Percentiles rank a stretch among this genome's conserved stretches.
phyloP scores from a whole-genome alignment of 148 eudicot species.

The Suaeda aralocaspica region DNA sequence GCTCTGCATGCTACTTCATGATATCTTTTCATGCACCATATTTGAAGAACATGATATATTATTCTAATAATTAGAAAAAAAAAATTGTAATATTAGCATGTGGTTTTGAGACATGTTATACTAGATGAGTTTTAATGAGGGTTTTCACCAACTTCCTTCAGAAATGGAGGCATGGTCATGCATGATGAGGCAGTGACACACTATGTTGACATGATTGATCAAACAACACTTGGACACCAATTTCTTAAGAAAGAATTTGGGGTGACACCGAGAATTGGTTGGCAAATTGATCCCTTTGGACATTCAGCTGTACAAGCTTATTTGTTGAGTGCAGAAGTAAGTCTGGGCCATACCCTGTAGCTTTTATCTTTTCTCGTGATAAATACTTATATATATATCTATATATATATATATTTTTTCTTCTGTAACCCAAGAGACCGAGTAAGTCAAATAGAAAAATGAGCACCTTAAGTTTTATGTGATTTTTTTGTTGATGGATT shows the following conservation, averaged over 20 bases:
- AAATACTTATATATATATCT: no score
- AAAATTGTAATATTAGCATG: background rate
- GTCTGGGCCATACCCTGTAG: constrained; percentile 6
- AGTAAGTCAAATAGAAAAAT: constrained; percentile 3
- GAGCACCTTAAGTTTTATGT: background rate
- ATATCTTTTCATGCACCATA: no score
- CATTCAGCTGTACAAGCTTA: constrained; percentile 99
- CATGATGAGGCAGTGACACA: constrained; percentile 97
- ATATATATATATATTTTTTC: background rate
- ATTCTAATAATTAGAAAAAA: background rate
- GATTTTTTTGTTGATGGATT: background rate
- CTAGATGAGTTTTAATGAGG: background rate
- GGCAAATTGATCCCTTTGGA: constrained; percentile 99
- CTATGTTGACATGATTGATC: constrained; percentile 98
- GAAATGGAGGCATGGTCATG: constrained; percentile 97
- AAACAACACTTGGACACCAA: constrained; percentile 84
- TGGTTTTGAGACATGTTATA: background rate
- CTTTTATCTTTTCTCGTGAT: background rate
- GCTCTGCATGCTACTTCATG: no score
- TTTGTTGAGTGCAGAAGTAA: constrained; percentile 93
- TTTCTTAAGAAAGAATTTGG: constrained; percentile 75
- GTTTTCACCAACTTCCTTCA: constrained; percentile 24
- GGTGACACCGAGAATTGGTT: constrained; percentile 89
- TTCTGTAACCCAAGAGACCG: background rate
- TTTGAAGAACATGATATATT: no score